phyloP scores from a whole-genome alignment of 2,329 filamentous ascomycete species.

The Penicillium sp. region DNA sequence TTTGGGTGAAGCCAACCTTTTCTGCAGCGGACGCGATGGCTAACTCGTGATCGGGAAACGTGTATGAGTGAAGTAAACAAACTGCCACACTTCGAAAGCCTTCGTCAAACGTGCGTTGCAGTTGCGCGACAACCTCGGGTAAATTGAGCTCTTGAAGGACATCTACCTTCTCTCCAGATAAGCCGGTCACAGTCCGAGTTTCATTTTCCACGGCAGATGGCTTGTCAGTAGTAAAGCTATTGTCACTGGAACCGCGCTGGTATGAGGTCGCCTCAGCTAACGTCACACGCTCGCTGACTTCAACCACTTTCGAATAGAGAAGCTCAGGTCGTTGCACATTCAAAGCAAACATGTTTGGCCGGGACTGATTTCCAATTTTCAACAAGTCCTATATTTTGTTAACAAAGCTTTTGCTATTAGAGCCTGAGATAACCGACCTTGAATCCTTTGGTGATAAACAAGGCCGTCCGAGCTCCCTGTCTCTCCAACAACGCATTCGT shows the following conservation, averaged over 20 bases:
- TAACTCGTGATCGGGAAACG: slow-evolving; percentile 86
- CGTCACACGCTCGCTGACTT: slow-evolving; percentile 79
- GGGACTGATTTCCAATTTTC: slow-evolving; percentile 85
- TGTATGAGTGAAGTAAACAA: slow-evolving; percentile 90
- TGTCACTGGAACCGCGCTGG: too few species aligned
- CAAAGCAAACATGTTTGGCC: slow-evolving; percentile 88
- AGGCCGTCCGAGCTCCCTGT: slow-evolving; percentile 84
- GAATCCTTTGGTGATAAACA: slow-evolving; percentile 87
- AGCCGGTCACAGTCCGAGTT: slow-evolving; percentile 40
- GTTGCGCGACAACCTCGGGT: slow-evolving; percentile 39
- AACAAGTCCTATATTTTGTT: slow-evolving; percentile 65
- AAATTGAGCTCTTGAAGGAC: too few species aligned
- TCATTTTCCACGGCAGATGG: slow-evolving; percentile 64
- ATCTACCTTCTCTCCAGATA: too few species aligned
- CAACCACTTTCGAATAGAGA: slow-evolving; percentile 80
- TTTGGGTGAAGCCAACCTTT: too few species aligned
- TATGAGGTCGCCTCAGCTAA: too few species aligned
- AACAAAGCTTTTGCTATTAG: too few species aligned
- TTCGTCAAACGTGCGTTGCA: slow-evolving; percentile 67
- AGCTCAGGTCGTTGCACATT: slow-evolving; percentile 86
- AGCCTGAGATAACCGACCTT: slow-evolving; percentile 27
- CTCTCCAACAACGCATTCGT: slow-evolving; percentile 89
- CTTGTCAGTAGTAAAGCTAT: too few species aligned
- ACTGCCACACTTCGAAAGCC: slow-evolving; percentile 83
- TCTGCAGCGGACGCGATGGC: slow-evolving; percentile 19